Base-by-base conservation (phyloP, 108 stramenopile species). In the Thalassiosira profunda region DNA sequence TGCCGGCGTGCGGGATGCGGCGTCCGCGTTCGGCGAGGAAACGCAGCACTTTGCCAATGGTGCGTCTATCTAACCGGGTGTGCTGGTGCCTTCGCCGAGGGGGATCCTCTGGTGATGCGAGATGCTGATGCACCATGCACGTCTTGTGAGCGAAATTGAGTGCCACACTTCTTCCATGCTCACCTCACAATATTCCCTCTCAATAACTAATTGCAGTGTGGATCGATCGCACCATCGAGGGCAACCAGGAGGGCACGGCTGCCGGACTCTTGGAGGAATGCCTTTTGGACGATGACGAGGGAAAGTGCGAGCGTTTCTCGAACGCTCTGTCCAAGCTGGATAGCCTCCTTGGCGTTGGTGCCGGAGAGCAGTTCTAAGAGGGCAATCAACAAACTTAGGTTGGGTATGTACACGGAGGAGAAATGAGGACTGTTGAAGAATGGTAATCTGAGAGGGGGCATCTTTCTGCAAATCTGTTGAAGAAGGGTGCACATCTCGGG, bases 41-140 rank as follows among this genome's bases (percentile, higher is more conserved):
- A 81, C 80, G 30, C 75, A 69, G 1, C 56, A 71, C 25, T 81
- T 81, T 72, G 80, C 80, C n/a, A 77, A 81, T 66, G 70, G 70
- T 79, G 34, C 17, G 77, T 79, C 7, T 12, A 52, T 52, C 17
- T 0, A 15, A 36, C 28, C 17, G 17, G 10, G 7, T 15, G 20
- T 36, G 24, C 21, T 12, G 18, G 47, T 7, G 24, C 24, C 25
- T 3, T 48, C 29, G 9, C 29, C 5, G 4, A 4, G 5, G 44
- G 20, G 23, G 21, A 45, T 45, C 0, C 8, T 46, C 23, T 46
- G 45, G 9, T 44, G 43, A 5, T 8, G 43, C 0, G 43, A 17
- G 5, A 5, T 0, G 6, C 21, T 21, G 6, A 44, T 5, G 21
- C 21, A 4, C 8, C 43, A 8, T 5, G 21, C 2, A 44, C 43